Conservation (phyloP, 169 alveolate species). For the Sarcocystis neurona region DNA sequence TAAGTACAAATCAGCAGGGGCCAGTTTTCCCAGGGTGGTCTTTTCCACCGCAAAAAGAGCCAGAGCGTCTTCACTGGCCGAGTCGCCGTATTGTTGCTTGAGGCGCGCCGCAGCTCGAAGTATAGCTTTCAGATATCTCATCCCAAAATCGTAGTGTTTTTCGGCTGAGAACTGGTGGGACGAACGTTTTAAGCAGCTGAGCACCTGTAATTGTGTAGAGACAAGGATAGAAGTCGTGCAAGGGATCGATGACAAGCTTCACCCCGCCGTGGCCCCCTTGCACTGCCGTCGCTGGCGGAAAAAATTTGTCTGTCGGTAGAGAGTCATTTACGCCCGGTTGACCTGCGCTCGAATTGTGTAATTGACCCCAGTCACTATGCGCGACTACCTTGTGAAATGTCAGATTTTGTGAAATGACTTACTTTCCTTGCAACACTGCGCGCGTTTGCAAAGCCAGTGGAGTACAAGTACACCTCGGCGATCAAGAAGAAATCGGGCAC, state of each 20-base stretch:
- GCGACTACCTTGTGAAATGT: too few species aligned
- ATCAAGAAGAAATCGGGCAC: slow-evolving; percentile 95
- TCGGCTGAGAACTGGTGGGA: slow-evolving; percentile 93
- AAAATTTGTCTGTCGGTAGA: too few species aligned
- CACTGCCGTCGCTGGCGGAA: too few species aligned
- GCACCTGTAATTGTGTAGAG: slow-evolving; percentile 43
- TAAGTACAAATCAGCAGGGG: slow-evolving; percentile 89
- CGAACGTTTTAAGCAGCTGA: slow-evolving; percentile 77
- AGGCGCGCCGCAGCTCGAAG: slow-evolving; percentile 91
- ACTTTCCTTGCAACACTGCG: slow-evolving; percentile 90
- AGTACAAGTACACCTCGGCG: slow-evolving; percentile 92
- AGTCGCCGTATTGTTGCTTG: not conserved
- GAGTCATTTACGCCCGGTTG: too few species aligned
- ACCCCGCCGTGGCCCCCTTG: too few species aligned
- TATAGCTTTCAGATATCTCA: slow-evolving; percentile 91
- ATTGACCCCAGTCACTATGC: too few species aligned
- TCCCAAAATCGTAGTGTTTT: slow-evolving; percentile 94
- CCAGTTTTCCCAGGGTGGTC: slow-evolving; percentile 90
- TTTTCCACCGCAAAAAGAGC: slow-evolving; percentile 88
- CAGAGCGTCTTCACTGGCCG: slow-evolving; percentile 73
- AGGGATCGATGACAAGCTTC: too few species aligned
- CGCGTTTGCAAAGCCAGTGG: slow-evolving; percentile 92
- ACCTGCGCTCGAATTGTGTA: too few species aligned
- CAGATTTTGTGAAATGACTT: too few species aligned
- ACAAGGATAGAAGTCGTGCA: not conserved